Base-by-base conservation (phyloP, 306 rosid genomes). In the Alnus glutinosa region DNA sequence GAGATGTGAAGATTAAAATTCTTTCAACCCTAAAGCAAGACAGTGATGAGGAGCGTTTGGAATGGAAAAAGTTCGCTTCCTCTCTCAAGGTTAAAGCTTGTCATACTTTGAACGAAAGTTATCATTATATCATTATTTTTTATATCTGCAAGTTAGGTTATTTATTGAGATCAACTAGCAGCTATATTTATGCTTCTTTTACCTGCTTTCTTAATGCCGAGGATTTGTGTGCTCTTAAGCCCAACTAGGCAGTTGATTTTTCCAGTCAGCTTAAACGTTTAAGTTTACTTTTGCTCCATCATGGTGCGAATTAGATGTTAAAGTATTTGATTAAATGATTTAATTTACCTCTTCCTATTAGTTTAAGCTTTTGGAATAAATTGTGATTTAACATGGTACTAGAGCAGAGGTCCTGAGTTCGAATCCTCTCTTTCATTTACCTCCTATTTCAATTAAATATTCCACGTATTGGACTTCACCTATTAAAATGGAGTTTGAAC, bases 1-100 rank as follows among this genome's bases (percentile, higher is more conserved):
- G 97, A 76, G 98, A 93, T 83, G 92, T 87, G 12, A 95, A 95
- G 86, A 76, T 95, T 58, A 89, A 93, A 88, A 86, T 95, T 83
- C 88, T 95, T 71, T 87, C 84, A 74, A 84, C 89, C 88, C 89
- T 93, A 73, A 93, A 89, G 77, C 98, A 83, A 81, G 98, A 90
- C 69, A 86, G 50, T 14, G 88, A 86, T 72, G 92, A 93, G 80
- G 98, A 95, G 51, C 46, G 79, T 78, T 79, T 55, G 55, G 97
- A 95, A 77, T 93, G 98, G 98, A 86, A 90, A 80, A 86, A 89
- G 64, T 83, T 95, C 77, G 84, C 97, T 28, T 66, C 87, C 73
- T 81, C 86, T 12, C 97, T 95, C 19, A 95, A 93, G 92, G 98
- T 93, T 62, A 68, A 81, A 83, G 47, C 49, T 78, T 75, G 63